phyloP scores from a whole-genome alignment of 495 filamentous ascomycete species.

The Penicillium waksmanii region DNA sequence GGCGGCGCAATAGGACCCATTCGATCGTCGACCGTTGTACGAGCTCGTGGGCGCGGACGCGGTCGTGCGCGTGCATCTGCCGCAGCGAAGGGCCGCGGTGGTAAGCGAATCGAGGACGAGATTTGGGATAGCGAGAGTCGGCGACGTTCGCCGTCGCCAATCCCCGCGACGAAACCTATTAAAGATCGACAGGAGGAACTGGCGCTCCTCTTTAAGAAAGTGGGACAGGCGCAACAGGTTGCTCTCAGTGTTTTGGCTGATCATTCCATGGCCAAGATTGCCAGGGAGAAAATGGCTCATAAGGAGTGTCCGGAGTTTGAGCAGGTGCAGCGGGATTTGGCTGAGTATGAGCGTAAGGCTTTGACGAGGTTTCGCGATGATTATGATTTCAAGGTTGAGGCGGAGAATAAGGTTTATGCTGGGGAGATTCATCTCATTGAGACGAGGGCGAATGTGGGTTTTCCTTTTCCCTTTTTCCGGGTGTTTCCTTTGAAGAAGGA shows the following conservation, averaged over 20 bases:
- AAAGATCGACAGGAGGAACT: constrained; percentile 48
- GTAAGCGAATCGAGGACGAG: constrained; percentile 36
- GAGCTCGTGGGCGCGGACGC: constrained; percentile 32
- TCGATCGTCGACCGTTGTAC: constrained; percentile 20
- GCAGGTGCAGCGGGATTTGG: constrained; percentile 33
- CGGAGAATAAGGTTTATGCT: constrained; percentile 31
- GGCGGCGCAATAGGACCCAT: constrained; percentile 28
- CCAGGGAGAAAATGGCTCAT: constrained; percentile 47
- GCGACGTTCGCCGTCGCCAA: constrained; percentile 43
- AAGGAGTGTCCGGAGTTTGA: constrained; percentile 46
- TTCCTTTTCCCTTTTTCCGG: not conserved
- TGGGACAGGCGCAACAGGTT: constrained; percentile 44
- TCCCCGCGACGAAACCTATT: constrained; percentile 38
- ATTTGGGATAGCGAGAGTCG: constrained; percentile 35
- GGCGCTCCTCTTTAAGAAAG: constrained; percentile 45
- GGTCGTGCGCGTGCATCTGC: constrained; percentile 25
- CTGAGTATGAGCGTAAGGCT: constrained; percentile 21
- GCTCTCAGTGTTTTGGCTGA: constrained; percentile 44
- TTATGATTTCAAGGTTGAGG: constrained; percentile 33
- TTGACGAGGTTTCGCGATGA: constrained; percentile 28
- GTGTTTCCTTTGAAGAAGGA: not conserved
- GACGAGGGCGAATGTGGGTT: constrained; percentile 33
- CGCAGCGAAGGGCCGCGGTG: constrained; percentile 19
- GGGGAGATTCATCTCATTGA: constrained; percentile 36
- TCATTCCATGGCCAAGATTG: constrained; percentile 42